Evolutionary conservation across 306 rosid genomes (phyloP).

Genomic region (Acacia melanoxylon): DNA sequence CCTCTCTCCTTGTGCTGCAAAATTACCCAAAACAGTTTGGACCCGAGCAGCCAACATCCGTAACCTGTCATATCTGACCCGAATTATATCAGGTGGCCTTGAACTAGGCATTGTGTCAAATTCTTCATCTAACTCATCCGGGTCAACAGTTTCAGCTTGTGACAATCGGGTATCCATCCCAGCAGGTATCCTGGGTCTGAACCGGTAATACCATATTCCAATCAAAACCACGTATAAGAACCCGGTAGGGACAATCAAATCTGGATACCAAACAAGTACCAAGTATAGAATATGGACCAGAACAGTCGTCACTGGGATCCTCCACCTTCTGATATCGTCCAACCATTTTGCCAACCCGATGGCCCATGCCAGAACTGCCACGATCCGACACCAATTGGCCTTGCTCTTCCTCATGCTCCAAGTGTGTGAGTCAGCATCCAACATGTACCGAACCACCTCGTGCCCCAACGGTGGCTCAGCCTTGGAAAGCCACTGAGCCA

Average conservation of each 20-base stretch:
- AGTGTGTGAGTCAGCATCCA: slow-evolving; percentile 86
- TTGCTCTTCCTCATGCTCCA: slow-evolving; percentile 98
- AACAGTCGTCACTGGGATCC: slow-evolving; percentile 75
- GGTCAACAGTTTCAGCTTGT: slow-evolving; percentile 76
- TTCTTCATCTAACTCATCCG: slow-evolving; percentile 86
- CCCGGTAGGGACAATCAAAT: slow-evolving; percentile 83
- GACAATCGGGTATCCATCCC: slow-evolving; percentile 88
- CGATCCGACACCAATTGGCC: slow-evolving; percentile 92
- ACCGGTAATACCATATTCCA: slow-evolving; percentile 91
- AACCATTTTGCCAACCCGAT: slow-evolving; percentile 91
- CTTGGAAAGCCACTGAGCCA: slow-evolving; percentile 74
- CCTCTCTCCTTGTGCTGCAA: slow-evolving; percentile 94
- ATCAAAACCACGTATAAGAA: slow-evolving; percentile 78
- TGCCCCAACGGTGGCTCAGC: slow-evolving; percentile 86
- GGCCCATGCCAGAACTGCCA: slow-evolving; percentile 83
- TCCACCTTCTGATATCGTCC: slow-evolving; percentile 80
- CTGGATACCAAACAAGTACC: slow-evolving; percentile 98
- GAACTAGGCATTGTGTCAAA: slow-evolving; percentile 93
- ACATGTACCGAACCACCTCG: slow-evolving; percentile 88
- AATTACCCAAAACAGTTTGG: slow-evolving; percentile 91
- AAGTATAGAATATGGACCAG: slow-evolving; percentile 71
- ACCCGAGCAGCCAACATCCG: slow-evolving; percentile 83
- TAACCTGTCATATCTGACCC: slow-evolving; percentile 76
- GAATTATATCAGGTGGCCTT: slow-evolving; percentile 59
- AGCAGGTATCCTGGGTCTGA: slow-evolving; percentile 79